Evolutionary conservation across 129 eudicot species (phyloP).

Genomic region (Kitagawia praeruptora): DNA sequence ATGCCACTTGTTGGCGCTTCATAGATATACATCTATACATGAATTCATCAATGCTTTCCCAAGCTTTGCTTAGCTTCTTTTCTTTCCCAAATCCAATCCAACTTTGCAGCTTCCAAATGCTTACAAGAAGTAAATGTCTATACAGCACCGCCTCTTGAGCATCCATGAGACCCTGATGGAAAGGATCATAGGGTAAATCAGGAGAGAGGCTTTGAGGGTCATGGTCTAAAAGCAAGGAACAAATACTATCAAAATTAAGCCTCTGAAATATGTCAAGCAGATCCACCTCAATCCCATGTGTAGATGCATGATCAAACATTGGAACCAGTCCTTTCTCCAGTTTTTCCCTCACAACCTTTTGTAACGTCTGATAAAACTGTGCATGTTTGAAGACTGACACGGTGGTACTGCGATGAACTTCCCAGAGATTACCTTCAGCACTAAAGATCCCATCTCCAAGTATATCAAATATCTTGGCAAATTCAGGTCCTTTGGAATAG

Average conservation of each 20-base stretch:
- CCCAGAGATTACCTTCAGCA: constrained; percentile 19
- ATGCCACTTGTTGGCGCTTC: not conserved
- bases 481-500: constrained; percentile 21
- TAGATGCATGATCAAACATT: constrained; percentile 11
- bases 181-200: constrained; percentile 21
- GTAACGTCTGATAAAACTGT: too few relatives aligned
- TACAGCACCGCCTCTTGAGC: constrained; percentile 29
- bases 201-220: constrained; percentile 31
- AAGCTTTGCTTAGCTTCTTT: constrained; percentile 30
- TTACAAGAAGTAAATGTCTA: constrained; percentile 25
- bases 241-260: constrained; percentile 34
- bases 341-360: constrained; percentile 9
- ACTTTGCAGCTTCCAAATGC: not conserved
- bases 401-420: constrained; percentile 12
- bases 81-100: constrained; percentile 44
- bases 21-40: constrained; percentile 13
- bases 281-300: constrained; percentile 19
- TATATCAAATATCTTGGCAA: constrained; percentile 16
- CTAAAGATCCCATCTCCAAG: constrained; percentile 18
- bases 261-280: constrained; percentile 45
- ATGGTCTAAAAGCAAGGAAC: constrained; percentile 22
- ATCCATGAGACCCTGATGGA: constrained; percentile 27
- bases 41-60: constrained; percentile 30
- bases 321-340: constrained; percentile 35
- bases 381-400: constrained; percentile 4